Base-by-base conservation (phyloP, 1,139 yeast species). In the Lodderomyces jiufengensis region DNA sequence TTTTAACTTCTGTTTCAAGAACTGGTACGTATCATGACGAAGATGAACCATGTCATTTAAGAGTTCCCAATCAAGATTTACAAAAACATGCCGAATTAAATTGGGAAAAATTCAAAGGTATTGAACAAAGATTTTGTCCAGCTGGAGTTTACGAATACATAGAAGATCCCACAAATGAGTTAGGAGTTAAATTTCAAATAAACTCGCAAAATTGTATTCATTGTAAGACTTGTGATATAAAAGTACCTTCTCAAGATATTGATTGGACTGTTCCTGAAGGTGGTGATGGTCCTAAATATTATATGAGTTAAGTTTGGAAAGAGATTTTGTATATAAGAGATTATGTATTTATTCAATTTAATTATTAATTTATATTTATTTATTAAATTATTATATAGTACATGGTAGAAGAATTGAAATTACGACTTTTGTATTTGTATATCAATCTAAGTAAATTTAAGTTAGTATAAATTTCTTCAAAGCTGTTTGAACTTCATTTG, bases 241-340 rank as follows among this genome's bases (percentile, higher is more conserved):
- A 92, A 62, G 94, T 84, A 11, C 98, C 98, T 8, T 72, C 87
- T 0, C 97, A 90, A 62, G 97, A 90, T 55, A 92, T 92, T 45
- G 74, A 77, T 54, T 92, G 98, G 98, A 76, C 80, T 7, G 95
- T 87, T 11, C 98, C 98, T 3, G 97, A 92, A 64, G 97, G 98
- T 43, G 97, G 97, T 27, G 97, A 84, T 55, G 98, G 98, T 8
- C 98, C 98, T 41, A 92, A 90, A 59, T 90, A 90, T 59, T 81
- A 78, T 57, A 77, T 83, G 82, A 77, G 88, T 2, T 83, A 55
- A 28, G 12, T n/a, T 12, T 12, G 12, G 12, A 27, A 30, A 24
- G 22, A 16, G 15, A 13, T 9, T 18, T 7, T 18, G 20, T 18
- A 18, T 18, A 18, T 18, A 18, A 5, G 7, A 18, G 20, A 5